Base-by-base conservation (phyloP, 2,329 filamentous ascomycete genomes). In the Colletotrichum agaves region DNA sequence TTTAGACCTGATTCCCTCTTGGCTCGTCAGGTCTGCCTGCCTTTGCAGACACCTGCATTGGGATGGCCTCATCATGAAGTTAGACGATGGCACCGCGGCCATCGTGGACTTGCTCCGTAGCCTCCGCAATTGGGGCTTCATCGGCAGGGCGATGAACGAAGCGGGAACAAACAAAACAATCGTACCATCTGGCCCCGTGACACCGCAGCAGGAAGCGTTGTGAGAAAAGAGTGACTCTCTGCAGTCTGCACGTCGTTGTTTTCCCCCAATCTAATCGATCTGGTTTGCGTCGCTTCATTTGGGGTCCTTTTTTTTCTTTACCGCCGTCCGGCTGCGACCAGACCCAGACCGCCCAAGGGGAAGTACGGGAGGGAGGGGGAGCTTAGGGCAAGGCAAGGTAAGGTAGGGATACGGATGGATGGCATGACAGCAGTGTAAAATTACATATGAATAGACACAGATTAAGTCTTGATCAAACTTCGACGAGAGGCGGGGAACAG, bases 171-270 rank as follows among this genome's bases (percentile, higher is more conserved):
- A n/a, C n/a, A n/a, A n/a, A n/a, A n/a, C 21, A 39, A 62, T 66
- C 58, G 58, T 66, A 66, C 63, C 63, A 63, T 50, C 62, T 44
- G 58, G 58, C 63, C 55, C 43, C 55, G 57, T 35, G 57, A 59
- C 44, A 61, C 56, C 17, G 62, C 37, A 31, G 17, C 39, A 7
- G 6, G 31, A 19, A 19, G 35, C 35, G 12, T 37, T 37, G 2
- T 37, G 35, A 11, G 35, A 27, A 27, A 2, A 11, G 35, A n/a
- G n/a, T n/a, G n/a, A n/a, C n/a, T n/a, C 35, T 15, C 35, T 15
- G 35, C 35, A n/a, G n/a, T n/a, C n/a, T n/a, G n/a, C n/a, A n/a
- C 35, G 35, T 37, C 35, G 35, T 12, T 37, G 11, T 39, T 53
- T 7, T 56, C 37, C 52, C 52, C n/a, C n/a, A n/a, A 56, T 56